Percentiles rank a stretch among this genome's conserved stretches.
phyloP scores from a whole-genome alignment of 768 basidiomycete species.

The Tubosaeta brunneosetosa region DNA sequence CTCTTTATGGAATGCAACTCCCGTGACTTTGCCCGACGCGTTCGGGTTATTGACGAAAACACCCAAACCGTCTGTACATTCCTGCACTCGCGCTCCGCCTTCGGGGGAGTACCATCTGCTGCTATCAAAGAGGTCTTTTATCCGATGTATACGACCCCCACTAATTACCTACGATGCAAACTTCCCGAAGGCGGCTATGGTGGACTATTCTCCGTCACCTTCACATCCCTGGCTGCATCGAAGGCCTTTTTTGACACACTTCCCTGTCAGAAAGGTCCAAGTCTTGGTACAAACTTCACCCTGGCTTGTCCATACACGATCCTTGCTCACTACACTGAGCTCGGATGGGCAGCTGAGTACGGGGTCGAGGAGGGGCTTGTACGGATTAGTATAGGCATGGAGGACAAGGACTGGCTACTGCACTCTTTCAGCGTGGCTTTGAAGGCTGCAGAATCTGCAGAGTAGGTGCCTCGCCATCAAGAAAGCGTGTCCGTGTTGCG shows the following conservation, averaged over 20 bases:
- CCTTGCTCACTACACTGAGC: constrained; percentile 82
- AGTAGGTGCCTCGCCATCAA: constrained; percentile 1
- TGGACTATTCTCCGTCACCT: constrained; percentile 83
- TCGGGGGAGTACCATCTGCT: constrained; percentile 32
- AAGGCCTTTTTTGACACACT: constrained; percentile 82
- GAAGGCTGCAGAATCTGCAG: constrained; percentile 58
- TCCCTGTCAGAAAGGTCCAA: constrained; percentile 83
- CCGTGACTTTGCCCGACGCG: constrained; percentile 78
- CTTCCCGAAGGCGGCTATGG: constrained; percentile 63
- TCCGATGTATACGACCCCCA: constrained; percentile 73
- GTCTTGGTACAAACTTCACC: constrained; percentile 93
- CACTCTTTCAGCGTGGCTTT: constrained; percentile 61
- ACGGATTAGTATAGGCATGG: constrained; percentile 88
- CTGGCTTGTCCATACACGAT: constrained; percentile 92
- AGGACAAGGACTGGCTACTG: constrained; percentile 57
- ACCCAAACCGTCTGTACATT: constrained; percentile 79
- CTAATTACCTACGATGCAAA: constrained; percentile 69
- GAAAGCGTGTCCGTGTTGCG: neutral
- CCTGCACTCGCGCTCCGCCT: constrained; percentile 55
- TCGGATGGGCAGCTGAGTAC: constrained; percentile 86
- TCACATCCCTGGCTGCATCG: constrained; percentile 64
- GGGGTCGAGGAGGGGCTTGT: constrained; percentile 84
- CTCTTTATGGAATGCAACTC: constrained; percentile 98
- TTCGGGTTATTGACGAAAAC: constrained; percentile 74
- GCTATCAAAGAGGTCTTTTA: constrained; percentile 85